Conservation (phyloP, 495 filamentous ascomycete species). For the Aspergillus cristatus region DNA sequence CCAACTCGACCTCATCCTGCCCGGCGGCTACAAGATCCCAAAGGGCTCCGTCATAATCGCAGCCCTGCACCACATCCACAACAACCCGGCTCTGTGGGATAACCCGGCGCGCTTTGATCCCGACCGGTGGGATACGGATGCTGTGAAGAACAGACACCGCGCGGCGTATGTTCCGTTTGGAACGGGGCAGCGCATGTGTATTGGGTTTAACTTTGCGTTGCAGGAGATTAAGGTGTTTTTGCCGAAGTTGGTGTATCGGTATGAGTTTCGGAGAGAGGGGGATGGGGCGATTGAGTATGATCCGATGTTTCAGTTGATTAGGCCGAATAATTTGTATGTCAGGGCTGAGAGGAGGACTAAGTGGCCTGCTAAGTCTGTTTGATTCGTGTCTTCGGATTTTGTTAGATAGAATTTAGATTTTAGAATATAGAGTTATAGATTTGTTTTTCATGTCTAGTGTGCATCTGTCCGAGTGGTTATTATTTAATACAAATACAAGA, state of each 20-base stretch:
- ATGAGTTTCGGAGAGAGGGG: slow-evolving; percentile 36
- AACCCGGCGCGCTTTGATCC: slow-evolving; percentile 45
- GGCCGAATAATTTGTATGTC: slow-evolving; percentile 47
- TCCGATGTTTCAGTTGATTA: slow-evolving; percentile 46
- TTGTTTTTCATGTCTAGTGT: no score
- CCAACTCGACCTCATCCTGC: slow-evolving; percentile 40
- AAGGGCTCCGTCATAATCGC: slow-evolving; percentile 39
- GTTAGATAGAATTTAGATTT: no score
- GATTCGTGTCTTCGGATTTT: no score
- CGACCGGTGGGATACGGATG: slow-evolving; percentile 44
- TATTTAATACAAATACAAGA: no score
- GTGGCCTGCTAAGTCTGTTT: slow-evolving; percentile 24
- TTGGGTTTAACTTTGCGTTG: slow-evolving; percentile 52
- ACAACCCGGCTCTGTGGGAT: slow-evolving; percentile 41
- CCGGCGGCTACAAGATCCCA: slow-evolving; percentile 46
- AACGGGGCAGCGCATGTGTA: slow-evolving; percentile 39
- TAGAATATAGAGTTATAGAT: no score
- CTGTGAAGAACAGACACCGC: slow-evolving; percentile 34
- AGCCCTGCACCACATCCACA: slow-evolving; percentile 43
- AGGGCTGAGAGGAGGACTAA: slow-evolving; percentile 33
- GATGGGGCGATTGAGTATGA: slow-evolving; percentile 44
- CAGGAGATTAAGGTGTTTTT: slow-evolving; percentile 45
- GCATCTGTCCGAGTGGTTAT: no score
- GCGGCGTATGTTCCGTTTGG: slow-evolving; percentile 45
- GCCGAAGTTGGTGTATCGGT: slow-evolving; percentile 42